Evolutionary conservation across 2,329 filamentous ascomycete genomes (phyloP).

Genomic region (Lachnellula suecica): DNA sequence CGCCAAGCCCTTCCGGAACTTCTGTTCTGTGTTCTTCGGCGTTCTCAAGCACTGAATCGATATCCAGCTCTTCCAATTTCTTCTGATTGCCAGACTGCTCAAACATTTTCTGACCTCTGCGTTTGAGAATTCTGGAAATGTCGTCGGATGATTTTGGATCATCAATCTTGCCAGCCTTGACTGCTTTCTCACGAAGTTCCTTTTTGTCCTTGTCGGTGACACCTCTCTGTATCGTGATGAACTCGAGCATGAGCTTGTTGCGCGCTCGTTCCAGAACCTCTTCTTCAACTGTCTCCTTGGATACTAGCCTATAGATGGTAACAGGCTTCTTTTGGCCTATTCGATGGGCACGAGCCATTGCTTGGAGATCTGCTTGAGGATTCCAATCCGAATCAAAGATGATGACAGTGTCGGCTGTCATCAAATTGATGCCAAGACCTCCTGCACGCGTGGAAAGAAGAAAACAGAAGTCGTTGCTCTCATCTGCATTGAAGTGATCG

Average conservation of each 20-base stretch:
- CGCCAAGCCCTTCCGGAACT: slow-evolving; percentile 89
- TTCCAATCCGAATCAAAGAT: slow-evolving; percentile 99
- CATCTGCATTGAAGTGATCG: slow-evolving; percentile 97
- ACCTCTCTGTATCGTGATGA: slow-evolving; percentile 93
- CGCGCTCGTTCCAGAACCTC: slow-evolving; percentile 94
- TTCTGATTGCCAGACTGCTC: slow-evolving; percentile 96
- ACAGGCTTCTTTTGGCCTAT: slow-evolving; percentile 97
- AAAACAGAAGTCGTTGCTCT: slow-evolving; percentile 95
- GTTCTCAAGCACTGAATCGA: slow-evolving; percentile 94
- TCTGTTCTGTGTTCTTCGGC: slow-evolving; percentile 97
- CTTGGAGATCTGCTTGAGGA: slow-evolving; percentile 94
- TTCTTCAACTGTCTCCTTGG: slow-evolving; percentile 97
- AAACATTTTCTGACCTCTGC: slow-evolving; percentile 98
- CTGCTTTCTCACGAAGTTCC: slow-evolving; percentile 70
- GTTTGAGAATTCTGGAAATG: slow-evolving; percentile 94
- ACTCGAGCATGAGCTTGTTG: slow-evolving; percentile 96
- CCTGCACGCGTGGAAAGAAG: slow-evolving; percentile 92
- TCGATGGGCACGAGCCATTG: slow-evolving; percentile 96
- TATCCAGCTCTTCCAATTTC: slow-evolving; percentile 94
- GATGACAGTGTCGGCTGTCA: slow-evolving; percentile 97
- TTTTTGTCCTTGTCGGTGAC: slow-evolving; percentile 92
- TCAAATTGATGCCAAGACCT: slow-evolving; percentile 97
- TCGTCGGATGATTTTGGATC: slow-evolving; percentile 91
- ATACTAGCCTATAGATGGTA: slow-evolving; percentile 93
- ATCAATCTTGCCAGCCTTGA: slow-evolving; percentile 73